Conservation (phyloP, 768 basidiomycete genomes). For the Mrakia gelida region DNA sequence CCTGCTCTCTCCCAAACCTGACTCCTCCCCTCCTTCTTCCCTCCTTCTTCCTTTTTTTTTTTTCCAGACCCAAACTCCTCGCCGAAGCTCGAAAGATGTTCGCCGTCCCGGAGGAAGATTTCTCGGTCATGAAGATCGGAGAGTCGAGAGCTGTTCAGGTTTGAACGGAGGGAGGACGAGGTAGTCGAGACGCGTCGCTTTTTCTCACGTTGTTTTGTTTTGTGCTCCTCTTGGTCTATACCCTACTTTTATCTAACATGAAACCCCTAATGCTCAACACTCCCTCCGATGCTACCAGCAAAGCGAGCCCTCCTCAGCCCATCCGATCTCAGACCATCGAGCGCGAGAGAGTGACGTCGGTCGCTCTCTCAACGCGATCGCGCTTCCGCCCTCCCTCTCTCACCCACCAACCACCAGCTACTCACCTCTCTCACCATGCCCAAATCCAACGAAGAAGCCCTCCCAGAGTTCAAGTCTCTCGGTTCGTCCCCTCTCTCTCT, state of each 20-base stretch:
- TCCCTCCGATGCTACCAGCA: no score
- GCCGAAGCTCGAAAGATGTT: constrained; percentile 54
- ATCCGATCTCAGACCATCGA: no score
- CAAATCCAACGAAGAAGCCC: neutral
- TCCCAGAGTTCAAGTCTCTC: neutral
- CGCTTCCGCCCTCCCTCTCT: neutral
- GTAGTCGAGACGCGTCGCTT: neutral
- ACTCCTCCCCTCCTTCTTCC: neutral
- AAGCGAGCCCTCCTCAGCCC: no score
- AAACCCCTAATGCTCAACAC: no score
- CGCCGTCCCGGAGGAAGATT: constrained; percentile 56
- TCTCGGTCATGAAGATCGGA: constrained; percentile 58
- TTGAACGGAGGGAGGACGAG: neutral
- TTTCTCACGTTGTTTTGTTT: neutral
- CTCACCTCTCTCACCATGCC: neutral
- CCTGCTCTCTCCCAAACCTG: neutral
- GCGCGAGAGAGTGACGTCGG: no score
- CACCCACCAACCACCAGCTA: neutral
- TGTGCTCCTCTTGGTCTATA: no score
- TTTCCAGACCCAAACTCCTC: constrained; percentile 49
- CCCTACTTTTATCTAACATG: no score
- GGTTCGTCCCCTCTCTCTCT: neutral
- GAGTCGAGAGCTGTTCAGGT: constrained; percentile 48
- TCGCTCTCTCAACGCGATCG: neutral
- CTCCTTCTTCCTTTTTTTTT: no score